Conservation (phyloP, 2,329 filamentous ascomycete genomes). For the Polychaeton citri region DNA sequence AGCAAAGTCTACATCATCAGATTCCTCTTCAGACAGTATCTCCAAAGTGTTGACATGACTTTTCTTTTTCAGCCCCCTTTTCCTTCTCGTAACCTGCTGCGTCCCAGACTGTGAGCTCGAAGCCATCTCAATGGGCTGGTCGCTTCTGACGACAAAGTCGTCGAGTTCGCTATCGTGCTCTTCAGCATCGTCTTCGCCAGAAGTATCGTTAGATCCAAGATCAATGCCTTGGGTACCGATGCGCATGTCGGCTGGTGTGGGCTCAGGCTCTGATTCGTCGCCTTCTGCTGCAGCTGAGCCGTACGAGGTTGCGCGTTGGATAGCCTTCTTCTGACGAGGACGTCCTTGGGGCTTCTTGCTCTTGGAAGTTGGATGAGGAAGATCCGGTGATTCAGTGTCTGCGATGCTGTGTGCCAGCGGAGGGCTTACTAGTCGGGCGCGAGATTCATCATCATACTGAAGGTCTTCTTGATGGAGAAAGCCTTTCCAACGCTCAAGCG, state of each 20-base stretch:
- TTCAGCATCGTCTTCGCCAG: constrained; percentile 29
- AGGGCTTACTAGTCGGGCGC: constrained; percentile 4
- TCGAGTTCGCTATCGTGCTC: constrained; percentile 31
- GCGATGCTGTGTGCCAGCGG: not conserved
- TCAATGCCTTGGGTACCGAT: constrained; percentile 24
- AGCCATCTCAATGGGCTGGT: constrained; percentile 22
- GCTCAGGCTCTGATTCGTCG: constrained; percentile 19
- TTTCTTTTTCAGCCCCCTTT: not conserved
- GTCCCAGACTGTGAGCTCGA: constrained; percentile 15
- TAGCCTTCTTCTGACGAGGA: constrained; percentile 9
- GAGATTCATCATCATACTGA: constrained; percentile 1
- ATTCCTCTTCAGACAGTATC: not conserved
- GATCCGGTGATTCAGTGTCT: constrained; percentile 15
- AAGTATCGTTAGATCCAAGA: constrained; percentile 32
- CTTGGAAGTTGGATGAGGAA: constrained; percentile 10
- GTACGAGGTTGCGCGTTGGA: constrained; percentile 10
- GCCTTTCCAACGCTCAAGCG: constrained; percentile 9
- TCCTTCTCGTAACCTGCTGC: constrained; percentile 1
- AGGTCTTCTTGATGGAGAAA: not conserved
- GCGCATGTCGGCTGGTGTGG: constrained; percentile 21
- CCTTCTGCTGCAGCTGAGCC: constrained; percentile 21
- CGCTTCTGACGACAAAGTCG: constrained; percentile 33
- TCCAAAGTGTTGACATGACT: not conserved
- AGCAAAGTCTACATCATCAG: not conserved
- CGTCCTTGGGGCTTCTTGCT: constrained; percentile 8